A percentile compares a stretch with the other conserved stretches of the same genome.
Conservation (phyloP, 73 alveolate genomes). For the Durusdinium trenchii region DNA sequence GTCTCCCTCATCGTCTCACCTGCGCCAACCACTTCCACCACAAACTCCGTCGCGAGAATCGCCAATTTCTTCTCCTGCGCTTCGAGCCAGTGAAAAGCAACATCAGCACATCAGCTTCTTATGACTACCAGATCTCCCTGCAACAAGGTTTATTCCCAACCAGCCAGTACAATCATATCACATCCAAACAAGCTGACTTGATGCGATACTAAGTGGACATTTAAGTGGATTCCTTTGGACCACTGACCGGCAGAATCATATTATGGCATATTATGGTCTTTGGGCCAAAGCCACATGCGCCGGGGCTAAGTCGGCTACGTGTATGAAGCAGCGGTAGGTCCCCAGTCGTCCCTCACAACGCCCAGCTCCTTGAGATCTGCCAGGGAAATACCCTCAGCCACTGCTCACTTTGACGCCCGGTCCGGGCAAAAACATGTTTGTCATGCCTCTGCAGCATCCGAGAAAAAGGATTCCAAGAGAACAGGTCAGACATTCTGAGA, state of each 20-base stretch:
- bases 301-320: background rate
- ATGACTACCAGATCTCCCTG: no score
- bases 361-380: conserved; percentile 59
- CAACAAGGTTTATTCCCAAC: background rate
- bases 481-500: no score
- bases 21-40: conserved; percentile 53
- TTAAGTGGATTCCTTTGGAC: no score
- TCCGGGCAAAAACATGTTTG: no score
- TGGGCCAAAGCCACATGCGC: background rate
- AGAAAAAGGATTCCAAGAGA: no score
- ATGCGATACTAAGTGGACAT: background rate
- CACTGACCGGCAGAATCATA: background rate
- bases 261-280: background rate
- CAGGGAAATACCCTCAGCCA: conserved; percentile 57
- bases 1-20: background rate
- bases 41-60: conserved; percentile 66
- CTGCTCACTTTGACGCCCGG: no score
- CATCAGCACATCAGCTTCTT: no score
- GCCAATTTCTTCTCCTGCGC: conserved; percentile 55
- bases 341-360: background rate
- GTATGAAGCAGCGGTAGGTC: no score
- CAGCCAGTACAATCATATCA: background rate
- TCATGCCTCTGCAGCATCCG: no score
- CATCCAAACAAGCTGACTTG: background rate
- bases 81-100: background rate